Conservation (phyloP, 176 grass and related monocot species). For the Aegilops sharonensis region DNA sequence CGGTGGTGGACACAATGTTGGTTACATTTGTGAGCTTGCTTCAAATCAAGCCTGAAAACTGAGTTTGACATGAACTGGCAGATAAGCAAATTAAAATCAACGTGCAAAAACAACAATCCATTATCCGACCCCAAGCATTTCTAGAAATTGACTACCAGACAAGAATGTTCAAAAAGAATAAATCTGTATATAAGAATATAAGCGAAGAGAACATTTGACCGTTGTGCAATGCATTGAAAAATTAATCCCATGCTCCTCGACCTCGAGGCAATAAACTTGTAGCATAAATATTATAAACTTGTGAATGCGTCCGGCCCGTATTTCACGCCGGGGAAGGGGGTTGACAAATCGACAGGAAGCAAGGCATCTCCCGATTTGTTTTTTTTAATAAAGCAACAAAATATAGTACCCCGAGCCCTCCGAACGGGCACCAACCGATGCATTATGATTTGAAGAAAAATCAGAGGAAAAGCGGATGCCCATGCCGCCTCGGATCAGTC, state of each 20-base stretch:
- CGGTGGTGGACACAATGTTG: neutral
- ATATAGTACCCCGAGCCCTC: neutral
- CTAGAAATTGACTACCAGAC: neutral
- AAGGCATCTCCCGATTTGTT: constrained; percentile 31
- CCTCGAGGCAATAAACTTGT: constrained; percentile 37
- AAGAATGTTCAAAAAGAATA: constrained; percentile 25
- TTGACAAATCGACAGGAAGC: constrained; percentile 37
- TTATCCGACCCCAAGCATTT: constrained; percentile 7
- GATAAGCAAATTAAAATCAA: neutral
- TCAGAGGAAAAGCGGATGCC: neutral
- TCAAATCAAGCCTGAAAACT: neutral
- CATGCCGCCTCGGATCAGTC: neutral
- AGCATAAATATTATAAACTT: neutral
- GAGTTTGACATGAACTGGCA: neutral
- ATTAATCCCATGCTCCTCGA: constrained; percentile 38
- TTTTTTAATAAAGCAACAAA: neutral
- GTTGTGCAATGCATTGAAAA: constrained; percentile 52
- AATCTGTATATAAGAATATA: constrained; percentile 37
- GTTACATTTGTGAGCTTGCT: constrained; percentile 1
- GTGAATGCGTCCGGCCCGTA: constrained; percentile 6
- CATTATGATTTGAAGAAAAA: constrained; percentile 19
- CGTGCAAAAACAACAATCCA: neutral
- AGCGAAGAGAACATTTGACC: constrained; percentile 39
- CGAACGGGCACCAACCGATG: neutral
- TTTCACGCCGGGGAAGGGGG: constrained; percentile 39